Percentiles rank a stretch among this genome's conserved stretches.
These are phyloP conservation scores for Populus euphratica DNA, from an alignment of 345 rosid genomes.

Conservation along the genomic window DNA sequence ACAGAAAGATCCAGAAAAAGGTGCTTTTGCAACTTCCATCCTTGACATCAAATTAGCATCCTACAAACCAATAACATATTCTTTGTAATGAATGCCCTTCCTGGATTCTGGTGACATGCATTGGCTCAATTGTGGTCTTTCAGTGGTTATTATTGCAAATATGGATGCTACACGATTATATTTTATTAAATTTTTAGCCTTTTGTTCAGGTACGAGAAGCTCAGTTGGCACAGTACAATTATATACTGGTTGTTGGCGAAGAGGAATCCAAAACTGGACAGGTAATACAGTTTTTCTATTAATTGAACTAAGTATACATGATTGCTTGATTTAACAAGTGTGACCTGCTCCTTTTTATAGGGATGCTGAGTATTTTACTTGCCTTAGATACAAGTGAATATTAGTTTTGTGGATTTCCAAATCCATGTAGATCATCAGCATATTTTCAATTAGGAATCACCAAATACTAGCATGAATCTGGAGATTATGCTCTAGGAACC, in stretches of 20 bases:
- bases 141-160: neutral
- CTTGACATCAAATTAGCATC: neutral
- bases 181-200: conserved; percentile 17
- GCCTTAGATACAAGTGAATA: neutral
- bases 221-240: conserved; percentile 88
- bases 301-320: neutral
- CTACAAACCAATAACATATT: neutral
- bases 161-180: neutral
- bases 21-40: conserved; percentile 27
- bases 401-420: neutral
- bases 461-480: neutral
- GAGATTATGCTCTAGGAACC: neutral
- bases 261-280: conserved; percentile 66
- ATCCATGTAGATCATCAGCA: neutral
- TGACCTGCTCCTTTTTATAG: neutral
- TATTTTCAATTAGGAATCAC: neutral
- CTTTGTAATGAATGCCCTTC: neutral
- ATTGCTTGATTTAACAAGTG: neutral
- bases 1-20: conserved; percentile 90
- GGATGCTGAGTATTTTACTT: neutral
- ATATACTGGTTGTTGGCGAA: conserved; percentile 94
- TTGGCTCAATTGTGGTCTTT: neutral
- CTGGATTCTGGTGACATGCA: neutral
- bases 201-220: conserved; percentile 81
- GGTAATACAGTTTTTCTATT: conserved; percentile 37